phyloP scores from a whole-genome alignment of 208 protist genomes.

The Trypanosomatidae sp. region DNA sequence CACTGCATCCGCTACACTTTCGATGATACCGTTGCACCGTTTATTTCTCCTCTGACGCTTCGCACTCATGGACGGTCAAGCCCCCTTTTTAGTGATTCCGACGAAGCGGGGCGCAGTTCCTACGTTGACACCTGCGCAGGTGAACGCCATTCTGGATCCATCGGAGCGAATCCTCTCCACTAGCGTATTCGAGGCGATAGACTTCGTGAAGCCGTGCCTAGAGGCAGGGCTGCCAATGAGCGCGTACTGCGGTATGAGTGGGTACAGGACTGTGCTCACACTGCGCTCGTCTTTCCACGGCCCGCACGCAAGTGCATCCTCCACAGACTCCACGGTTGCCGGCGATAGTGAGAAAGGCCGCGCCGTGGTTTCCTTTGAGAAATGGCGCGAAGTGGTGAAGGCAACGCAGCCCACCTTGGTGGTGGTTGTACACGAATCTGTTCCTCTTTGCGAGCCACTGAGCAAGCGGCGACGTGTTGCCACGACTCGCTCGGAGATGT shows the following conservation, averaged over 20 bases:
- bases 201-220: conserved; percentile 48
- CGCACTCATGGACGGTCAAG: conserved; percentile 16
- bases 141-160: conserved; percentile 45
- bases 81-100: conserved; percentile 64
- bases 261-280: conserved; percentile 60
- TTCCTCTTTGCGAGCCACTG: conserved; percentile 46
- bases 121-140: conserved; percentile 66
- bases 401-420: conserved; percentile 47
- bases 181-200: conserved; percentile 69
- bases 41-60: not conserved
- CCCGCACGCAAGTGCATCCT: conserved; percentile 52
- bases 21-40: not conserved
- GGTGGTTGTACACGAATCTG: conserved; percentile 55
- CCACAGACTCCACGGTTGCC: conserved; percentile 46
- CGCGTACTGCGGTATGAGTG: conserved; percentile 58
- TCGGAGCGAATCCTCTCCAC: conserved; percentile 65
- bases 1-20: not conserved
- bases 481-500: conserved; percentile 35
- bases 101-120: conserved; percentile 57
- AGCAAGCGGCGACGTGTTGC: conserved; percentile 42
- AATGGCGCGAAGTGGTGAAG: conserved; percentile 59
- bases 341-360: conserved; percentile 74
- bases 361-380: conserved; percentile 34
- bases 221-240: conserved; percentile 37
- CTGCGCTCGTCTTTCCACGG: conserved; percentile 67